These are phyloP conservation scores for Suillus fuscotomentosus DNA, from an alignment of 768 basidiomycete species.

Conservation along the genomic window DNA sequence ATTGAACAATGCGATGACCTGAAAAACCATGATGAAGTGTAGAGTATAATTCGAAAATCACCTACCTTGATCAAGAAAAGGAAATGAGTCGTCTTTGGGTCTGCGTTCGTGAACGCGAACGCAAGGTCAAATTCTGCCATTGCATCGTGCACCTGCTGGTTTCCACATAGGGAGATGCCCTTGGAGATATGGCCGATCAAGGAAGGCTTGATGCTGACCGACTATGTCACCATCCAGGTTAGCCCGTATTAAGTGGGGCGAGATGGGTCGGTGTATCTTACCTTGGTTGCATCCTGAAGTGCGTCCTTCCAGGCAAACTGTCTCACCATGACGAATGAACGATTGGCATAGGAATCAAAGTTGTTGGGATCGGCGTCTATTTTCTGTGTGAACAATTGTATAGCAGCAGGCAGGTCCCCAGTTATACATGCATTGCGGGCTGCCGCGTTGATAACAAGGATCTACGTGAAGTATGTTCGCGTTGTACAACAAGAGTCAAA, in stretches of 20 bases:
- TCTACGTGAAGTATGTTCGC: background rate
- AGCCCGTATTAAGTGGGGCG: background rate
- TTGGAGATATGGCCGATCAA: background rate
- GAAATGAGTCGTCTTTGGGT: background rate
- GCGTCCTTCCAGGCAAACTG: background rate
- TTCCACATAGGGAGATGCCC: background rate
- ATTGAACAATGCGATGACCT: background rate
- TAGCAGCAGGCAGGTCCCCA: background rate
- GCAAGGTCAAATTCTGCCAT: background rate
- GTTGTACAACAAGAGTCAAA: background rate
- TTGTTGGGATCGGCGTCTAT: background rate
- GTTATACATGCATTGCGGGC: background rate
- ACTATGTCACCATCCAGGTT: background rate
- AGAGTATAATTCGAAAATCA: background rate
- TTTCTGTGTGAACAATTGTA: background rate
- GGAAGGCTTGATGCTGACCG: background rate
- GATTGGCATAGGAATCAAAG: background rate
- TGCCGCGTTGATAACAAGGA: background rate
- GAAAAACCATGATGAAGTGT: background rate
- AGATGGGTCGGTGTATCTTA: background rate
- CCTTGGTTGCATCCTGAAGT: background rate
- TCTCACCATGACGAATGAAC: background rate
- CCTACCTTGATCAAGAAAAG: background rate
- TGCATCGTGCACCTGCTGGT: background rate
- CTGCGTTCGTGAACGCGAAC: background rate